phyloP scores from a whole-genome alignment of 352 stramenopile species.

The Globisporangium iwayamae region DNA sequence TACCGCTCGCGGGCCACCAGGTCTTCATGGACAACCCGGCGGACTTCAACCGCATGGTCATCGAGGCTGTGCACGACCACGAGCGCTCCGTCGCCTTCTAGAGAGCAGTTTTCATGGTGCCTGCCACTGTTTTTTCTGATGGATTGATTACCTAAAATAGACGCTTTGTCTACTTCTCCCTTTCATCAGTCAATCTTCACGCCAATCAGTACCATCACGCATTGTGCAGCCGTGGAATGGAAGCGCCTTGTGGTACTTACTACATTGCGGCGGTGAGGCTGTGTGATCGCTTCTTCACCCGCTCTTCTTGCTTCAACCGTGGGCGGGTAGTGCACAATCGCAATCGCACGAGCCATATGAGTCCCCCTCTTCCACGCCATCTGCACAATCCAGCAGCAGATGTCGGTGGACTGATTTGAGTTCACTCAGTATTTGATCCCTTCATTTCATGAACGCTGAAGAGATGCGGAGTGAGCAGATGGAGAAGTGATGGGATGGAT shows the following conservation, averaged over 20 bases:
- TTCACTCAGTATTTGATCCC: not conserved
- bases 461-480: slow-evolving; percentile 15
- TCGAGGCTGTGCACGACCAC: slow-evolving; percentile 63
- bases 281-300: no score
- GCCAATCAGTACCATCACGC: not conserved
- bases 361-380: slow-evolving; percentile 3
- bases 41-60: slow-evolving; percentile 73
- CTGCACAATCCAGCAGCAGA: not conserved
- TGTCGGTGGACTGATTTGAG: not conserved
- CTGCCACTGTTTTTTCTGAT: not conserved
- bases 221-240: not conserved
- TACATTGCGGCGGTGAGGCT: not conserved
- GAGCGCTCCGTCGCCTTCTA: slow-evolving; percentile 32
- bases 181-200: not conserved
- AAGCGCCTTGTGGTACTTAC: not conserved
- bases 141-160: not conserved
- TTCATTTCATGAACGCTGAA: not conserved
- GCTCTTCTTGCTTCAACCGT: no score
- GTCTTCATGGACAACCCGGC: slow-evolving; percentile 85
- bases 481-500: slow-evolving; percentile 11
- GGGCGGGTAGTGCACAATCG: not conserved
- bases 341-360: not conserved
- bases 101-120: not conserved
- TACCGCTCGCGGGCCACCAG: slow-evolving; percentile 67
- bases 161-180: not conserved